Percentiles rank a stretch among this genome's conserved stretches.
phyloP scores from a whole-genome alignment of 805 yeast genomes.

The Zygotorulaspora chibaensis region DNA sequence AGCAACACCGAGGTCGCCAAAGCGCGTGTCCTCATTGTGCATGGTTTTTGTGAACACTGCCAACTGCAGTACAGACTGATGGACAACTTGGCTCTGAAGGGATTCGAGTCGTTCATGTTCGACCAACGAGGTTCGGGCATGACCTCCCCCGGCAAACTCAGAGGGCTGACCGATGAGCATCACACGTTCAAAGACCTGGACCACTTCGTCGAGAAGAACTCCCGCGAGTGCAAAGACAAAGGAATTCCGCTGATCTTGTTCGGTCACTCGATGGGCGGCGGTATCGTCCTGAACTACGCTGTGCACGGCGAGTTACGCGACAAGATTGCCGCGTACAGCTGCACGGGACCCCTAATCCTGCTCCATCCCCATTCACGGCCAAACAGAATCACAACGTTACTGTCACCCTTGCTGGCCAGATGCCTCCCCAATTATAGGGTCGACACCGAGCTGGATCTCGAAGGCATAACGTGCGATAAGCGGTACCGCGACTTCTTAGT shows the following conservation, averaged over 20 bases:
- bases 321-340: slow-evolving; percentile 44
- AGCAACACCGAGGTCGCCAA: slow-evolving; percentile 21
- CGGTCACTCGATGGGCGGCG: slow-evolving; percentile 86
- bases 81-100: slow-evolving; percentile 48
- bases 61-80: slow-evolving; percentile 46
- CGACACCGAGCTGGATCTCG: slow-evolving; percentile 51
- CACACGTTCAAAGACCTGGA: slow-evolving; percentile 58
- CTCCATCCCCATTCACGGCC: slow-evolving; percentile 60
- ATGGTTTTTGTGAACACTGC: slow-evolving; percentile 67
- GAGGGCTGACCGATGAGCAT: slow-evolving; percentile 55
- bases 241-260: slow-evolving; percentile 42
- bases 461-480: slow-evolving; percentile 50
- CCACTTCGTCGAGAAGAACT: slow-evolving; percentile 38
- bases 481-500: slow-evolving; percentile 44
- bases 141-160: slow-evolving; percentile 50
- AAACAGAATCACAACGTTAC: slow-evolving; percentile 38
- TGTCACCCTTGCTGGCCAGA: slow-evolving; percentile 41
- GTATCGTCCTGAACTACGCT: slow-evolving; percentile 59
- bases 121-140: slow-evolving; percentile 76
- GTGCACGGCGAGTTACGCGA: slow-evolving; percentile 49
- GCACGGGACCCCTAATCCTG: slow-evolving; percentile 56
- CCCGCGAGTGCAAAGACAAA: slow-evolving; percentile 20
- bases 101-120: slow-evolving; percentile 63
- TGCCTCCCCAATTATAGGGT: slow-evolving; percentile 47
- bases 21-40: slow-evolving; percentile 54